These are phyloP conservation scores for Colletotrichum sp. DNA, from an alignment of 2,329 filamentous ascomycete genomes.

Conservation along the genomic window DNA sequence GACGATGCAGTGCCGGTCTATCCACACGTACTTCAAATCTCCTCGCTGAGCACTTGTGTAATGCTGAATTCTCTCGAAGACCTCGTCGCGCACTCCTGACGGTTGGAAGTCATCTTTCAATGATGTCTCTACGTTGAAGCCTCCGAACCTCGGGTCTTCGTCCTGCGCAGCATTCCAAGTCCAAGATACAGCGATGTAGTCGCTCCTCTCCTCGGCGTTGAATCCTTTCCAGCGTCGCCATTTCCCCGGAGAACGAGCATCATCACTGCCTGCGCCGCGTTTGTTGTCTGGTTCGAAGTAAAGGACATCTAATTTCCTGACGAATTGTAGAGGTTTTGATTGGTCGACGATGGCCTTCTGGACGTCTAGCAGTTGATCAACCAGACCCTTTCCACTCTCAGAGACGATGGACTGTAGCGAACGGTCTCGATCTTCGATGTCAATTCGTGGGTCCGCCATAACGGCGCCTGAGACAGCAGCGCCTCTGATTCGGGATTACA, in stretches of 20 bases:
- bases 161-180: neutral
- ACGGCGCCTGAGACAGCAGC: neutral
- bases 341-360: neutral
- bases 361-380: neutral
- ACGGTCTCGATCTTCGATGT: neutral
- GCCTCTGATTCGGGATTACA: neutral
- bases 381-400: neutral
- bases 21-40: neutral
- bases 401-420: neutral
- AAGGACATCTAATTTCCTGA: neutral
- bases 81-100: neutral
- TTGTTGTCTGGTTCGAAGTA: neutral
- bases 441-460: neutral
- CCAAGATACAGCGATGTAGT: neutral
- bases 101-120: neutral
- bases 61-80: neutral
- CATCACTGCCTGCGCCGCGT: neutral
- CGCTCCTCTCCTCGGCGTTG: neutral
- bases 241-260: neutral
- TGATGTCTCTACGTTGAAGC: neutral
- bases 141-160: neutral
- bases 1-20: neutral
- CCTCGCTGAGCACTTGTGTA: neutral
- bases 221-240: neutral
- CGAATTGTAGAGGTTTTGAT: neutral